Evolutionary conservation across 805 yeast genomes (phyloP), one percentile per base, ranked within the genome.

Genomic region (Pichia ethanolica): DNA sequence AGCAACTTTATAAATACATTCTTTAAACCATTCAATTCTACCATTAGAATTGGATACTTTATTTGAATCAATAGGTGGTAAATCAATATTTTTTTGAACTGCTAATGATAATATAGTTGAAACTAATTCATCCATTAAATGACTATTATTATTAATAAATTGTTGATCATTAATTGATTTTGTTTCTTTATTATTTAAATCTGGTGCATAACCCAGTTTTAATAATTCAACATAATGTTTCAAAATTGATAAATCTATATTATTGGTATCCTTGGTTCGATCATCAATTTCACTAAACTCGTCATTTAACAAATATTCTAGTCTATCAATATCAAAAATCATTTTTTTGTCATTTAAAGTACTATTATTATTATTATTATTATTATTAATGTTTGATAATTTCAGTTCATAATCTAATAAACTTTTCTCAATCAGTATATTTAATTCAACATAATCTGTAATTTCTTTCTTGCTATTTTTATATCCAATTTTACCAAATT

Each of bases 71-170:
- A 66, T 52, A 14, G 59, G 53, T 4, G 80, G 79, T 37, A 78
- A 58, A 5, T 62, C 54, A 4, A 77, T 64, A 52, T 64, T 65
- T 42, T 66, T 63, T 48, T 72, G 74, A 8, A 71, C 77, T 0
- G 81, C 73, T 7, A 71, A 58, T 0, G 78, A 70, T 34, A 74
- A 75, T 11, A 78, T 65, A 42, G 75, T 74, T 0, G 78, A 63
- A 30, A 76, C 70, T 28, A 78, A 55, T 20, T 68, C 68, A 45
- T 77, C 82, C 53, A 75, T 62, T 5, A 70, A 55, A 25, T 55
- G 50, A 20, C 20, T 20, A 20, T 20, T 20, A 20, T 20, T 20
- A 20, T 20, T 20, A 20, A 20, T 20, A 20, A 20, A 20, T 20
- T 20, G 20, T 20, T 20, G 20, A 20, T 20, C 20, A 20, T 20